A percentile compares a stretch with the other conserved stretches of the same genome.
Conservation (phyloP, 345 rosid genomes). For the Aquilaria malaccensis region DNA sequence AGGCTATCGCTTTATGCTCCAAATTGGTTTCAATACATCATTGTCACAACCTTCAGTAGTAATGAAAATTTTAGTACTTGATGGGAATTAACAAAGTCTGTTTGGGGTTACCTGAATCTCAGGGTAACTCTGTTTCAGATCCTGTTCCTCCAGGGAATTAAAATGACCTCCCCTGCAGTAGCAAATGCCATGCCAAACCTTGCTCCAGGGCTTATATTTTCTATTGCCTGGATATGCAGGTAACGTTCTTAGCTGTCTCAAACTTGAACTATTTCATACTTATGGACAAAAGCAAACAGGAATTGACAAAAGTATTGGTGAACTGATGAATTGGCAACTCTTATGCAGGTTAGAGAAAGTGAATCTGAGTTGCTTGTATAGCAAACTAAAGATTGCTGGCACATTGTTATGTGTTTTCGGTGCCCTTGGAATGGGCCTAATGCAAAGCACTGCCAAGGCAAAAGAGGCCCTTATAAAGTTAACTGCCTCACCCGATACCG, state of each 20-base stretch:
- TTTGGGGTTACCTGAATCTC: slow-evolving; percentile 15
- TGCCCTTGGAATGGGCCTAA: slow-evolving; percentile 70
- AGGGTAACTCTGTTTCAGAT: slow-evolving; percentile 81
- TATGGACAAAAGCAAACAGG: background rate
- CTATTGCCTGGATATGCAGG: slow-evolving; percentile 82
- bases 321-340: slow-evolving; percentile 3
- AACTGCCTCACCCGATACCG: background rate
- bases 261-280: background rate
- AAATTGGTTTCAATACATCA: too few species aligned
- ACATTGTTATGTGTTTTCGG: slow-evolving; percentile 74
- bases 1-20: too few species aligned
- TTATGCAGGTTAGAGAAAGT: slow-evolving; percentile 74
- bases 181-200: slow-evolving; percentile 99
- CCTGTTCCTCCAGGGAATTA: slow-evolving; percentile 65
- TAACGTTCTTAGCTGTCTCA: slow-evolving; percentile 9
- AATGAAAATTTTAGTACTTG: background rate
- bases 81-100: background rate
- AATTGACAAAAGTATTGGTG: too few species aligned
- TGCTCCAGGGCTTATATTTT: slow-evolving; percentile 78
- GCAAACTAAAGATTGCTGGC: slow-evolving; percentile 76
- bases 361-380: slow-evolving; percentile 48
- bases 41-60: too few species aligned
- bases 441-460: slow-evolving; percentile 47
- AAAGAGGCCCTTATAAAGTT: slow-evolving; percentile 7
- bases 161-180: slow-evolving; percentile 79